These are phyloP conservation scores for Silene uniflora DNA, from an alignment of 148 eudicot species.

Conservation along the genomic window DNA sequence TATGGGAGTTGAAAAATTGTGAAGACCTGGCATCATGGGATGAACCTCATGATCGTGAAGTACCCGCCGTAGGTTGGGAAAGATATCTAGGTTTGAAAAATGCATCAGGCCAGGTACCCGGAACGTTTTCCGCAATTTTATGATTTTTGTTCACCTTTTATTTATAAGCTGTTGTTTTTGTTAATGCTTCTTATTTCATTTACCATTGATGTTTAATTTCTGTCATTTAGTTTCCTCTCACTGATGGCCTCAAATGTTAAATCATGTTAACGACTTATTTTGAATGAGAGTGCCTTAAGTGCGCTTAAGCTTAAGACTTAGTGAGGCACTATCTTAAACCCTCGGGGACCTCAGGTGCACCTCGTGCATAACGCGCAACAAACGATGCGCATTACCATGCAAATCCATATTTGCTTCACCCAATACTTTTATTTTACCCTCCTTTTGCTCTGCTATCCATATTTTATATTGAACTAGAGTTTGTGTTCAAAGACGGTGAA, in stretches of 20 bases:
- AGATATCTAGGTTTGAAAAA: slow-evolving; percentile 65
- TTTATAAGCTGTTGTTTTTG: not conserved
- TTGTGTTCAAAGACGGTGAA: too few relatives aligned
- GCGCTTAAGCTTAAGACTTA: too few relatives aligned
- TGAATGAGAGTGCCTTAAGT: too few relatives aligned
- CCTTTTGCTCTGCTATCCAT: too few relatives aligned
- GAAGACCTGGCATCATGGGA: slow-evolving; percentile 64
- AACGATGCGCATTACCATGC: too few relatives aligned
- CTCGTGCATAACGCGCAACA: too few relatives aligned
- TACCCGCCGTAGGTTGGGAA: slow-evolving; percentile 63
- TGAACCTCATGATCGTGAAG: slow-evolving; percentile 30
- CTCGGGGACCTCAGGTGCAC: too few relatives aligned
- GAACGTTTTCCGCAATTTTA: not conserved
- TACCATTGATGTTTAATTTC: not conserved
- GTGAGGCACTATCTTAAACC: too few relatives aligned
- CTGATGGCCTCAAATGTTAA: not conserved
- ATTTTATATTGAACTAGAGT: too few relatives aligned
- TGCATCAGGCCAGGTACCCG: slow-evolving; percentile 65
- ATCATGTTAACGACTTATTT: too few relatives aligned
- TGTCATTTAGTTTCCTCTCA: not conserved
- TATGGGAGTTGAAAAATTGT: slow-evolving; percentile 63
- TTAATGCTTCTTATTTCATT: not conserved
- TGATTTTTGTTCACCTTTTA: not conserved
- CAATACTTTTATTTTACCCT: too few relatives aligned
- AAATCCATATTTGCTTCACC: too few relatives aligned